Evolutionary conservation across 129 eudicot species (phyloP).

Genomic region (Lonicera japonica): DNA sequence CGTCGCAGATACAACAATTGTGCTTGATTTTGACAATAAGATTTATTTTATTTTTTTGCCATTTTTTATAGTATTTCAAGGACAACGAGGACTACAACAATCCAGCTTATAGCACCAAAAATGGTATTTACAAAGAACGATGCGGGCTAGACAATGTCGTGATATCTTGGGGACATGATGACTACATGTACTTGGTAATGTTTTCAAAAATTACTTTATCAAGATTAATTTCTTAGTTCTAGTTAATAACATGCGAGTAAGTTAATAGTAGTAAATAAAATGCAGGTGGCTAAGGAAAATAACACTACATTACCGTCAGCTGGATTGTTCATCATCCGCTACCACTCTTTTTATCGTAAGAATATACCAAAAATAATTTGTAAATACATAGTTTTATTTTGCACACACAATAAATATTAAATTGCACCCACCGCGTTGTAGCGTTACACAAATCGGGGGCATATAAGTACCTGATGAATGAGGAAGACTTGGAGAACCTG

Average conservation of each 20-base stretch:
- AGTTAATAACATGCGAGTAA: too few relatives aligned
- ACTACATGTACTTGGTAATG: slow-evolving; percentile 85
- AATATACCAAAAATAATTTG: too few relatives aligned
- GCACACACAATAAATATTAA: not conserved
- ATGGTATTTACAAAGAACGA: slow-evolving; percentile 67
- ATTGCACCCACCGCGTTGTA: slow-evolving; percentile 7
- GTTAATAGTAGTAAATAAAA: not conserved
- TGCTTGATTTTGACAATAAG: not conserved
- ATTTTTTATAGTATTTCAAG: slow-evolving; percentile 47
- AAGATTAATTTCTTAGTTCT: too few relatives aligned
- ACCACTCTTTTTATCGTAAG: slow-evolving; percentile 87
- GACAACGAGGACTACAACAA: slow-evolving; percentile 54
- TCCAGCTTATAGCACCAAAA: slow-evolving; percentile 54
- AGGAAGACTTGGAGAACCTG: slow-evolving; percentile 68
- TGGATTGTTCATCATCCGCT: slow-evolving; percentile 67
- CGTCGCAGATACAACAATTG: not conserved
- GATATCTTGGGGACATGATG: slow-evolving; percentile 97
- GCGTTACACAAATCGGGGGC: slow-evolving; percentile 80
- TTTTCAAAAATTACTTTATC: not conserved
- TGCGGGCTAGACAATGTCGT: slow-evolving; percentile 81
- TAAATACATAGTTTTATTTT: too few relatives aligned
- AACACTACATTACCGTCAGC: slow-evolving; percentile 73
- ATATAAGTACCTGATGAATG: slow-evolving; percentile 78
- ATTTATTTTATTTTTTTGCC: too few relatives aligned
- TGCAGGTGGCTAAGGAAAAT: slow-evolving; percentile 81